Base-by-base conservation (phyloP, 306 rosid genomes). In the Ochetophila trinervis region DNA sequence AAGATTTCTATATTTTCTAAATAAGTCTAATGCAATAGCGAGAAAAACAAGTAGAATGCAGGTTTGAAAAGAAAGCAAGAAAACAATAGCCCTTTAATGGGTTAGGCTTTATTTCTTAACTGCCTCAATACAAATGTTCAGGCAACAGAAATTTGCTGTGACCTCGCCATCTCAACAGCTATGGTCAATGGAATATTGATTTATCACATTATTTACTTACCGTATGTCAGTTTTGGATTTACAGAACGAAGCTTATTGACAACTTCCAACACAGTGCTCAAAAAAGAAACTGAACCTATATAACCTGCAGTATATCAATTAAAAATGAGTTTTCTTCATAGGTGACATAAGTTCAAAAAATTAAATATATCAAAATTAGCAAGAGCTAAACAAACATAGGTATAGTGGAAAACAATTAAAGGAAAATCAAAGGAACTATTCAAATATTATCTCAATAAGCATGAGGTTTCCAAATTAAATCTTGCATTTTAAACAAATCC, bases 231-330 rank as follows among this genome's bases (percentile, higher is more conserved):
- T 40, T 68, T 73, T 37, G 97, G 97, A 78, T 90, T 87, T 65
- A 74, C 53, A 27, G 87, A 60, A 34, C 97, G 90, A 71, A 90
- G 92, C 81, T 82, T 87, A 53, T 67, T 49, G 71, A 87, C 86
- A 66, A 90, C 97, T 69, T 90, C 79, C 84, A 87, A 76, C 40
- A 90, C 84, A 17, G 87, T 76, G 77, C 63, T 76, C 59, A 90
- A 82, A 75, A 90, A 90, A 59, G 97, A 82, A 80, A 84, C 82
- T 13, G 87, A 84, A 74, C 96, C 96, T 61, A 88, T 90, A 76
- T 90, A 90, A 67, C 96, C 96, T 90, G 88, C 71, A 72, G 16
- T 35, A 58, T 59, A 54, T 32, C 57, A 60, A 52, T 21, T 40
- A 40, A 40, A 12, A 7, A 40, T 6, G 10, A 40, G 45, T 9